Base-by-base conservation (phyloP, 257 asterid genomes). In the Solanum appendiculatum region DNA sequence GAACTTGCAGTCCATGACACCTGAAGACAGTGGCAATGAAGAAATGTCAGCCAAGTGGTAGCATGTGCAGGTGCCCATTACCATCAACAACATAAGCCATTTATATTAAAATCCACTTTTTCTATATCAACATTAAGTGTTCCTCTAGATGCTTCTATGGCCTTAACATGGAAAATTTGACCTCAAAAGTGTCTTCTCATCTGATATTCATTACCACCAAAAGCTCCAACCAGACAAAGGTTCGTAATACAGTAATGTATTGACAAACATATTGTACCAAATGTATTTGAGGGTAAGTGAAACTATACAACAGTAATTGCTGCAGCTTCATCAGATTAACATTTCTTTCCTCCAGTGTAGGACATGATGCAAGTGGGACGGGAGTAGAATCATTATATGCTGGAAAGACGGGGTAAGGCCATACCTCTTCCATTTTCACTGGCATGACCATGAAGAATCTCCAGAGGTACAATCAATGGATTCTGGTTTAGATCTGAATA, bases 1-100 rank as follows among this genome's bases (percentile, higher is more conserved):
- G 94, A 97, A 97, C 90, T 94, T 94, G 82, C 98, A 95, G 90
- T 95, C 98, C 93, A 97, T 64, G 82, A 97, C 95, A 87, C 99
- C 99, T 97, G 94, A 89, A 92, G 69, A 87, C 44, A 87, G 25
- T 15, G 36, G 48, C 84, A 75, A 86, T 51, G 78, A 66, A 25
- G 77, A 73, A 56, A 29, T 60, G 85, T 83, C 34, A 87, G 54
- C 69, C 33, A 72, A 70, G 85, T 48, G 20, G 68, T 31, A 81
- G 66, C 44, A 81, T 20, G 85, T 25, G 84, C 12, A 16, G 16
- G 40, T 44, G 37, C 36, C 37, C 84, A 25, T 44, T 42, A 42
- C 23, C 44, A 86, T 48, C 70, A 46, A 69, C 29, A 51, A 25
- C 27, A 39, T 72, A 78, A 63, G 72, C 72, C 66, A 23, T 18